Base-by-base conservation (phyloP, 805 yeast species). In the Starmerella davenportii region DNA sequence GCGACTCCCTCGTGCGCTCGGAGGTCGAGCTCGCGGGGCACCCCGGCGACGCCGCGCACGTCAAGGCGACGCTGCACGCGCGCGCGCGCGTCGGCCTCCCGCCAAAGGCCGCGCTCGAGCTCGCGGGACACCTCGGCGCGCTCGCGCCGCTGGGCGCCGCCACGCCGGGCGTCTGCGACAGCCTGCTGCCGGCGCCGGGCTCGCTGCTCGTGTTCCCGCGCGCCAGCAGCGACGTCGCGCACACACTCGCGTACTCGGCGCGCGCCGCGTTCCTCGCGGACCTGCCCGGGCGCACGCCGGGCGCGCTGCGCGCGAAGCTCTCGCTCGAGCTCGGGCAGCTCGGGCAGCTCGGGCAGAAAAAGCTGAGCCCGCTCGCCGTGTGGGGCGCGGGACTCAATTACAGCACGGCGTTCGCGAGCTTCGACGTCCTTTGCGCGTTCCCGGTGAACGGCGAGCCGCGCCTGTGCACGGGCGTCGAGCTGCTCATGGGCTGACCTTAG, bases 101-200 rank as follows among this genome's bases (percentile, higher is more conserved):
- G 16, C 44, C 40, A 3, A 42, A 45, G n/a, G 37, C 53, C 5
- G 45, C 44, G 14, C 40, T 51, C 23, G 41, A 46, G 20, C 31
- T 46, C 23, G 16, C 35, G 5, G 49, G 43, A 23, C 28, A 38
- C 5, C 35, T 43, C 4, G 56, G 56, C n/a, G 43, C 38, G 29
- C 35, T 52, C 28, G 38, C 30, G 32, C 19, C 32, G 30, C 21
- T 32, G 17, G 36, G 30, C 31, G 43, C 36, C 30, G 42, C 51
- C 43, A 39, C 59, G 39, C 59, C 77, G 2, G 79, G 76, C 48
- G 56, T 76, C 21, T 65, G 74, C 46, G 96, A 87, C 58, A 69
- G 76, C 48, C 85, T 82, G 54, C 79, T 76, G 51, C 63, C 78
- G 35, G 90, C 93, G 16, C 93, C 93, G 0, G 66, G 71, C 25